Base-by-base conservation (phyloP, 2,329 filamentous ascomycete genomes). In the Monosporascus sp. region DNA sequence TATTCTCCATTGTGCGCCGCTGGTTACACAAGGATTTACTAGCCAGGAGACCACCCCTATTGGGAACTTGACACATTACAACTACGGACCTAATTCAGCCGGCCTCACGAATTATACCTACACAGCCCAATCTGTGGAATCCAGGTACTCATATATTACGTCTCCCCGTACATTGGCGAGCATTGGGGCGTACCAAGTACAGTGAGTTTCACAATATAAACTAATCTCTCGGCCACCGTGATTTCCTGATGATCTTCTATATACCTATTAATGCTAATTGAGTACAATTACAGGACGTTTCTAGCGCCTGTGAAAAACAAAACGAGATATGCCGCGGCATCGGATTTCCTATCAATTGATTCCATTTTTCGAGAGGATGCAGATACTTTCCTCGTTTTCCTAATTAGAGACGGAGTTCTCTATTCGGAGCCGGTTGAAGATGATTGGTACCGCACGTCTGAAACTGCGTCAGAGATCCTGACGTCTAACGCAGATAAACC, bases 1-100 rank as follows among this genome's bases (percentile, higher is more conserved):
- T 5, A 45, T 59, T 9, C 5, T 57, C 2, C 54, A 59, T 17
- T 59, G 57, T n/a, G 57, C 57, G 17, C 57, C 57, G 7, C 41
- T 58, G 3, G 48, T 14, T 3, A 58, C 57, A 2, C 15, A 17
- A 17, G 50, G 52, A 1, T 57, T 24, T n/a, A 52, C 52, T 1
- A 57, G 54, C 11, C 27, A 54, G 9, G n/a, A 7, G 1, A 51
- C n/a, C 22, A 18, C n/a, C 9, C 35, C n/a, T 1, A 5, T 31
- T 5, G 57, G 38, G 38, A 39, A 18, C 2, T 47, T 25, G 9
- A 57, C 54, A 1, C 3, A 48, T 18, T 59, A 59, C 48, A 20
- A 57, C 14, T 59, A 57, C 24, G 57, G 57, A 5, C 54, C 18
- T 14, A 3, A 14, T 14, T 2, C 18, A n/a, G 18, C 3, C 11